A percentile compares a stretch with the other conserved stretches of the same genome.
phyloP scores from a whole-genome alignment of 345 rosid genomes.

The Acer negundo region DNA sequence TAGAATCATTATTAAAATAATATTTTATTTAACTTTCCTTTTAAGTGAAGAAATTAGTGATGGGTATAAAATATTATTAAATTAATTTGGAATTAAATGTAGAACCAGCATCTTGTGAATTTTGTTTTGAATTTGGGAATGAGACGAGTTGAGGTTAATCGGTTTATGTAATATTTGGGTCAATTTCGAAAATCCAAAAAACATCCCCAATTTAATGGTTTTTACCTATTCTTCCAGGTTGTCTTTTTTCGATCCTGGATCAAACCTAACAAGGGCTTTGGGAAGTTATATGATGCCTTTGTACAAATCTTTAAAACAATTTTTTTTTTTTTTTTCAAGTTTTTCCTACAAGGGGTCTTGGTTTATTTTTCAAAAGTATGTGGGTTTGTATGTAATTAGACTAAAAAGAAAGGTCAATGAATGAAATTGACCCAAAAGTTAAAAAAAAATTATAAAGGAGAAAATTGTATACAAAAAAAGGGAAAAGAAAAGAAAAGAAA shows the following conservation, averaged over 20 bases:
- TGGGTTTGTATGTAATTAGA: neutral
- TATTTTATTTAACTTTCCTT: conserved; percentile 35
- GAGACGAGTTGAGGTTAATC: too few species aligned
- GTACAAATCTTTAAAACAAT: too few species aligned
- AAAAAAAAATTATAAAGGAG: too few species aligned
- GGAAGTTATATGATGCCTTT: too few species aligned
- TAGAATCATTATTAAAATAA: neutral
- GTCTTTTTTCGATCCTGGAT: too few species aligned
- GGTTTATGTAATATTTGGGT: too few species aligned
- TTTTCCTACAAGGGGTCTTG: neutral
- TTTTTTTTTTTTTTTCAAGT: too few species aligned
- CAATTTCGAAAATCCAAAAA: too few species aligned
- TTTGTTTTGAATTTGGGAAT: conserved; percentile 28
- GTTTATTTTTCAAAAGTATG: too few species aligned
- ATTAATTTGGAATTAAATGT: conserved; percentile 10
- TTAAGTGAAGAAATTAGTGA: conserved; percentile 29
- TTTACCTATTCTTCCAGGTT: too few species aligned
- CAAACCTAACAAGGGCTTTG: too few species aligned
- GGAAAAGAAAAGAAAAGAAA: neutral
- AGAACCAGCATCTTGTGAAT: conserved; percentile 10
- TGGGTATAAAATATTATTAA: conserved; percentile 1
- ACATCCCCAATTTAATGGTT: too few species aligned
- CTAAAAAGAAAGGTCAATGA: neutral
- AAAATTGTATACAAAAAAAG: neutral
- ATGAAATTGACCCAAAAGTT: neutral